Base-by-base conservation (phyloP, 2,329 filamentous ascomycete species). In the Neoascochyta sp. region DNA sequence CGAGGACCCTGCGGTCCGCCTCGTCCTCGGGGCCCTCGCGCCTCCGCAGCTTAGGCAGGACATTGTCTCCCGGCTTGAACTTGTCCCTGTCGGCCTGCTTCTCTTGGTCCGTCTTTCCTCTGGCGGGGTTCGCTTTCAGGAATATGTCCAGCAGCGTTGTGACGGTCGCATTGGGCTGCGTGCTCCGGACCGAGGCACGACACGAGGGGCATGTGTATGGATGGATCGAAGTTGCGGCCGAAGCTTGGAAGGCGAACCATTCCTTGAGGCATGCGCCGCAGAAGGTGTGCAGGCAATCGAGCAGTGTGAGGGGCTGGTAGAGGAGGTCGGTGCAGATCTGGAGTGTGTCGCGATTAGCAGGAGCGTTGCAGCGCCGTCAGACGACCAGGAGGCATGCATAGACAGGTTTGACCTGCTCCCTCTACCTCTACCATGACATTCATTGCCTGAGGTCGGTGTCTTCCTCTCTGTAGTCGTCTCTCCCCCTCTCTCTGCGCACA, bases 321-420 rank as follows among this genome's bases (percentile, higher is more conserved):
- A 95, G 80, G 45, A 95, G 77, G 64, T 96, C 92, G 50, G 90
- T 94, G 71, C 92, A 98, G 55, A 98, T 98, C 89, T 95, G 48
- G 12, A 21, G 24, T 27, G 29, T 34, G 27, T 28, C 27, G 15
- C 6, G 18, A 30, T 56, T 47, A 57, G 55, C 43, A 48, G 34
- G 32, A 28, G 25, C 36, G 42, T 44, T n/a, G n/a, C 37, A 37
- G 33, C 26, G 36, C 24, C 21, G 14, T 9, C 9, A 14, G 16
- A 20, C 7, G 16, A 19, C 14, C 17, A 16, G 24, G 32, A 35
- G 20, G 24, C 36, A 26, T 24, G 29, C 22, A 21, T 25, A 21
- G 24, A 11, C n/a, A 24, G 16, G 21, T 12, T 8, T 10, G 10
- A 17, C n/a, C 13, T 13, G 13, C 16, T 17, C 7, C n/a, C 28